These are phyloP conservation scores for Phytophthora boehmeriae DNA, from an alignment of 352 stramenopile species.

Conservation along the genomic window DNA sequence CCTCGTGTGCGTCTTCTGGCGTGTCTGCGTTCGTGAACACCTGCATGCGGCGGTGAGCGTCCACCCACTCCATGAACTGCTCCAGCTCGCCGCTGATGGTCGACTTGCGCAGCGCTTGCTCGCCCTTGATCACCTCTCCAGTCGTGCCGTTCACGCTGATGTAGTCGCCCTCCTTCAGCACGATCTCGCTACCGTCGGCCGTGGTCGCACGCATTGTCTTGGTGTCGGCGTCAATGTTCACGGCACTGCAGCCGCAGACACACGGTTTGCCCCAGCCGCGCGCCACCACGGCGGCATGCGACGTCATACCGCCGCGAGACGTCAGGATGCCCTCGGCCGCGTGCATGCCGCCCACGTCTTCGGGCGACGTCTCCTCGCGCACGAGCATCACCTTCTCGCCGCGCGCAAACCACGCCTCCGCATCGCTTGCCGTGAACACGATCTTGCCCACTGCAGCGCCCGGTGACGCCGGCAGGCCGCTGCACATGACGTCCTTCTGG, in stretches of 20 bases:
- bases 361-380: constrained; percentile 25
- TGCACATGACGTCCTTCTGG: constrained; percentile 27
- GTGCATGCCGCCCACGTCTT: constrained; percentile 32
- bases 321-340: constrained; percentile 30
- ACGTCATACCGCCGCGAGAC: constrained; percentile 33
- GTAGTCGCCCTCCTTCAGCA: constrained; percentile 24
- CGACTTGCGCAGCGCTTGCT: constrained; percentile 26
- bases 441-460: constrained; percentile 31
- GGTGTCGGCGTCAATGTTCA: constrained; percentile 25
- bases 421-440: constrained; percentile 28
- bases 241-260: constrained; percentile 23
- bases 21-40: constrained; percentile 33
- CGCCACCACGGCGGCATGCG: constrained; percentile 25
- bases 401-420: constrained; percentile 25
- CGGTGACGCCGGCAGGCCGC: constrained; percentile 24
- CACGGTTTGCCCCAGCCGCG: constrained; percentile 30
- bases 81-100: constrained; percentile 23
- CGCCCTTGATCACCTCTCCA: constrained; percentile 30
- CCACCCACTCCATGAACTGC: constrained; percentile 34
- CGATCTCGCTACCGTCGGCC: constrained; percentile 13
- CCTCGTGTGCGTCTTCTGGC: constrained; percentile 26
- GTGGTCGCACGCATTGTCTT: constrained; percentile 24
- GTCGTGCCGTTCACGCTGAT: constrained; percentile 31
- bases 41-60: constrained; percentile 31
- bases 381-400: constrained; percentile 31